Base-by-base conservation (phyloP, 1,284 basidiomycete species). In the Trametes pubescens region DNA sequence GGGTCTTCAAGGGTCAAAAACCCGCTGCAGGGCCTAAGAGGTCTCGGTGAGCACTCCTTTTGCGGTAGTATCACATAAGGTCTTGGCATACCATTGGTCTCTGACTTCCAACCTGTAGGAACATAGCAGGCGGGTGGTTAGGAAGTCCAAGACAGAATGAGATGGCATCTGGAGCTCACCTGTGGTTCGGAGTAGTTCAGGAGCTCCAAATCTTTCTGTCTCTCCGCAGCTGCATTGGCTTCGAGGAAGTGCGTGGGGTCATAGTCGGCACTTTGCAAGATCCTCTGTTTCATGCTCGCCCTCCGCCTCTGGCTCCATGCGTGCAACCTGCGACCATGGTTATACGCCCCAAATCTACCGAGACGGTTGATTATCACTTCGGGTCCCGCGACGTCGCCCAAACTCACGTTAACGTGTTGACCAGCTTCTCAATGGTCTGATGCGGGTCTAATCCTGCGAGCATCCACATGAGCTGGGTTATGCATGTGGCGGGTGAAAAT, bases 101-200 rank as follows among this genome's bases (percentile, higher is more conserved):
- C 29, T 51, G 49, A n/a, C 49, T 51, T 10, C 29, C 49, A 9
- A 51, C 49, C 49, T 51, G 21, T 4, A 35, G 1, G 13, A 22
- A 18, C 16, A 13, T 18, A 2, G 7, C 18, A 38, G 37, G 11
- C 10, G 4, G 29, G 8, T 38, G 11, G 37, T 38, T 13, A 38
- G 37, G 34, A 7, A 7, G 13, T 13, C 34, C 37, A 8, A 38
- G n/a, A n/a, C 37, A 38, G 37, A 8, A 38, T 10, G 11, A 38
- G 14, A 14, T 13, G 6, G 14, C 14, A 4, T 14, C 14, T 4
- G 8, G 4, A 4, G 38, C 51, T 5, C 16, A 52, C 51, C 51
- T 52, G 35, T 16, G 51, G 51, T 35, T 52, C 51, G 11, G 24
- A 38, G 35, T 22, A 52, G 51, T 52, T 52, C 2, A 38, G 6